These are phyloP conservation scores for Beauveria sp. DNA, from an alignment of 2,329 filamentous ascomycete genomes.

Conservation along the genomic window DNA sequence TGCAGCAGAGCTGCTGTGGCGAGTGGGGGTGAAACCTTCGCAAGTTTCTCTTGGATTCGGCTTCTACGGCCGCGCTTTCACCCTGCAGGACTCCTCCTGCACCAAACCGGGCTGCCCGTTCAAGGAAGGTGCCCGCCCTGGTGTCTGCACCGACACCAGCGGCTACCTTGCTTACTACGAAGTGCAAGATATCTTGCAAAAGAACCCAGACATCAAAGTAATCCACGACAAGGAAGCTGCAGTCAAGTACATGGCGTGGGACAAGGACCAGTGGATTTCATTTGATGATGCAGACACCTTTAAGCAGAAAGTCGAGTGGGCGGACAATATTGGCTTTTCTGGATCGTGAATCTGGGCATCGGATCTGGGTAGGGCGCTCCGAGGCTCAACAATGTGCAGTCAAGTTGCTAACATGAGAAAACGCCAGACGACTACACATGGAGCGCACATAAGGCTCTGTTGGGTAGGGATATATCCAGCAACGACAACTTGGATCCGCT, in stretches of 20 bases:
- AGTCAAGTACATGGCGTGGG: constrained; percentile 15
- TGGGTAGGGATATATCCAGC: too few relatives aligned
- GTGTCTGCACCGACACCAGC: neutral
- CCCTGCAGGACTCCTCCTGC: constrained; percentile 15
- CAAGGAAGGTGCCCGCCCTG: neutral
- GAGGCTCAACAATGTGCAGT: too few relatives aligned
- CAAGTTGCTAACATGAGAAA: too few relatives aligned
- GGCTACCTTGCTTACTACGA: neutral
- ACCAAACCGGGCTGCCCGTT: constrained; percentile 17
- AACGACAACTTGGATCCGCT: too few relatives aligned
- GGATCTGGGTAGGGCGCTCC: too few relatives aligned
- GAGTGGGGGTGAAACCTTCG: constrained; percentile 27
- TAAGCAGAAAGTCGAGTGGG: constrained; percentile 21
- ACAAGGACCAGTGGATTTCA: constrained; percentile 27
- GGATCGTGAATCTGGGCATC: neutral
- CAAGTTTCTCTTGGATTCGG: constrained; percentile 34
- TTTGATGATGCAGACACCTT: constrained; percentile 32
- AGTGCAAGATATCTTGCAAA: neutral
- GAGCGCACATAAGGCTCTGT: too few relatives aligned
- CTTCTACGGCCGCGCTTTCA: constrained; percentile 31
- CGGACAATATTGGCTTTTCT: neutral
- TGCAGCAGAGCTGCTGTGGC: constrained; percentile 37
- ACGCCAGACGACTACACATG: too few relatives aligned
- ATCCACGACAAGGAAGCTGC: constrained; percentile 12
- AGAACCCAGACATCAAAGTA: neutral